Evolutionary conservation across 2,329 filamentous ascomycete genomes (phyloP).

Genomic region (Amesomyces nigricolor): DNA sequence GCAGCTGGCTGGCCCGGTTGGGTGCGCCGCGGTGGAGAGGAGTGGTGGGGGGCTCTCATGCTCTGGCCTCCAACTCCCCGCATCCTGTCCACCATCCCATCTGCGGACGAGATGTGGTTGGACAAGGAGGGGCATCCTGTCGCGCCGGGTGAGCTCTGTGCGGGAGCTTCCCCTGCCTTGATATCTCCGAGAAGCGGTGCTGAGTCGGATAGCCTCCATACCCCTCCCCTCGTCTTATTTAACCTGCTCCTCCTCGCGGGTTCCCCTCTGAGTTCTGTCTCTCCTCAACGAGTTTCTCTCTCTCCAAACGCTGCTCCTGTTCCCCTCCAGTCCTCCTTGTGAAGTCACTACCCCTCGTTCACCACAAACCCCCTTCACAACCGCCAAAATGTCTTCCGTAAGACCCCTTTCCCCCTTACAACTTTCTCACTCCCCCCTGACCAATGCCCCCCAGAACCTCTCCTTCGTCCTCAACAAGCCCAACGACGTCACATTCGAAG

Average conservation of each 20-base stretch:
- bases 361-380: not conserved
- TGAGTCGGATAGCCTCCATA: not conserved
- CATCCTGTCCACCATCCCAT: slow-evolving; percentile 7
- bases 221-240: slow-evolving; percentile 13
- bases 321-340: slow-evolving; percentile 1
- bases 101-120: not conserved
- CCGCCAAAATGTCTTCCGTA: slow-evolving; percentile 26
- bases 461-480: slow-evolving; percentile 79
- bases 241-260: slow-evolving; percentile 7
- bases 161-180: not conserved
- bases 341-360: slow-evolving; percentile 7
- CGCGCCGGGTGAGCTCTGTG: not conserved
- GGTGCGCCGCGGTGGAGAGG: slow-evolving; percentile 8
- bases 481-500: slow-evolving; percentile 66
- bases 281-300: slow-evolving; percentile 13
- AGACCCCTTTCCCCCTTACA: slow-evolving; percentile 3
- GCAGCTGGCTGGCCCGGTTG: not conserved
- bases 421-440: not conserved
- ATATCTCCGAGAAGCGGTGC: slow-evolving; percentile 24
- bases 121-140: slow-evolving; percentile 7
- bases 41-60: slow-evolving; percentile 1
- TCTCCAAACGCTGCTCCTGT: too few relatives aligned
- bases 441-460: slow-evolving; percentile 57
- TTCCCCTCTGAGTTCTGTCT: not conserved
- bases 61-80: slow-evolving; percentile 13